Conservation (phyloP, 441 rosid genomes). For the Pelargonium myrrhifolium region DNA sequence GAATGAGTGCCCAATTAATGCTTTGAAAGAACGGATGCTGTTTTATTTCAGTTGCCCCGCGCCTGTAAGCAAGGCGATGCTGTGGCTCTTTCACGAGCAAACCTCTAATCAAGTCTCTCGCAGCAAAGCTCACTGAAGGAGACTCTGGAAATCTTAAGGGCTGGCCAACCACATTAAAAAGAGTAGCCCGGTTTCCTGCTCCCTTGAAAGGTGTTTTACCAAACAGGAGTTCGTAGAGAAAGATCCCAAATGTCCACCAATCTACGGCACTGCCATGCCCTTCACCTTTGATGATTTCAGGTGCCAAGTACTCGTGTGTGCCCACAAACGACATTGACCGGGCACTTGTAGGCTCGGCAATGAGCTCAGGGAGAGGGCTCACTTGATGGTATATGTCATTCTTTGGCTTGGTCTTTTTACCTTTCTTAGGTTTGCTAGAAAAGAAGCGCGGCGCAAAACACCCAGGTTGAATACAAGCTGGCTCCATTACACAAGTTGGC, state of each 20-base stretch:
- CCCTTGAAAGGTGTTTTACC: conserved; percentile 40
- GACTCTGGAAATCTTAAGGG: conserved; percentile 85
- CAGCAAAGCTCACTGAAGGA: conserved; percentile 72
- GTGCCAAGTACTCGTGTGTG: conserved; percentile 95
- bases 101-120: conserved; percentile 75
- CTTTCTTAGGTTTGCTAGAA: conserved; percentile 66
- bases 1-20: conserved; percentile 92
- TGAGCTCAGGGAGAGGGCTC: conserved; percentile 66
- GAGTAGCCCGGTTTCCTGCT: conserved; percentile 85
- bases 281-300: conserved; percentile 88
- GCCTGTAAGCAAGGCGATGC: conserved; percentile 76
- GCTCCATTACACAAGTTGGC: conserved; percentile 79
- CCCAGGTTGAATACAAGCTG: conserved; percentile 71
- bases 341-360: conserved; percentile 92
- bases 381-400: conserved; percentile 42
- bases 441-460: conserved; percentile 82
- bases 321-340: conserved; percentile 98
- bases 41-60: conserved; percentile 99
- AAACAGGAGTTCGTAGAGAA: conserved; percentile 70
- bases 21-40: conserved; percentile 97
- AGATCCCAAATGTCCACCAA: conserved; percentile 97
- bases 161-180: conserved; percentile 90
- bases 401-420: conserved; percentile 34
- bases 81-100: conserved; percentile 91
- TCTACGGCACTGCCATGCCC: conserved; percentile 99